Evolutionary conservation across 2,329 filamentous ascomycete genomes (phyloP), one percentile per base, ranked within the genome.

Genomic region (Calonectria pauciramosa): DNA sequence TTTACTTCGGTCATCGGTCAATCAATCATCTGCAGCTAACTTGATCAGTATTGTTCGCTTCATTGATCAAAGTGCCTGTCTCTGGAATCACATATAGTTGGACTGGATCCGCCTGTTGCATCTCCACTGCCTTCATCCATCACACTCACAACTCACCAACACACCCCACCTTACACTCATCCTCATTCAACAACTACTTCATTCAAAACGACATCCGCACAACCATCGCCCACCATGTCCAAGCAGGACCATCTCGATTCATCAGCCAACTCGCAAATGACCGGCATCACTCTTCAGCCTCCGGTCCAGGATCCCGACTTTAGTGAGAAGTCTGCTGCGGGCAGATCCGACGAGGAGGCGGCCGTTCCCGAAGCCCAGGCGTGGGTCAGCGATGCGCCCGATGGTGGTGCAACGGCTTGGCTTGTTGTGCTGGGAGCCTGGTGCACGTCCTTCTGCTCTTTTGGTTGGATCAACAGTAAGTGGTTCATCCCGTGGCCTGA

Each of bases 391-490:
- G 73, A 75, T 51, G 73, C 73, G 0, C 44, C 59, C 28, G 67
- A 81, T 47, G 84, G 84, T 16, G 84, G 84, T 8, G 11, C 59
- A 0, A 65, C 49, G 1, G 86, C 86, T 1, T 87, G 86, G 86
- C 78, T 84, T 0, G 82, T 84, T 0, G 83, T 86, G 4, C 66
- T 84, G 1, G 86, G 86, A 7, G 83, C 79, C 0, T 86, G 84
- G 84, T 86, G 85, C 75, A 82, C 81, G 0, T 81, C 82, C 0
- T 86, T 87, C 38, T 86, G 84, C 78, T 84, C 81, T 65, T 86
- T 85, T 47, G 86, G 86, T 20, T 86, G 83, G 82, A 75, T 80
- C 49, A 92, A 81, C 85, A 87, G 52, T 91, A 90, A 78, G 78
- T 73, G 32, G 23, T 26, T 16, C 34, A 20, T 13, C 23, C n/a